A percentile compares a stretch with the other conserved stretches of the same genome.
These are phyloP conservation scores for Tephrocybe sp. DNA, from an alignment of 768 basidiomycete genomes.

Conservation along the genomic window DNA sequence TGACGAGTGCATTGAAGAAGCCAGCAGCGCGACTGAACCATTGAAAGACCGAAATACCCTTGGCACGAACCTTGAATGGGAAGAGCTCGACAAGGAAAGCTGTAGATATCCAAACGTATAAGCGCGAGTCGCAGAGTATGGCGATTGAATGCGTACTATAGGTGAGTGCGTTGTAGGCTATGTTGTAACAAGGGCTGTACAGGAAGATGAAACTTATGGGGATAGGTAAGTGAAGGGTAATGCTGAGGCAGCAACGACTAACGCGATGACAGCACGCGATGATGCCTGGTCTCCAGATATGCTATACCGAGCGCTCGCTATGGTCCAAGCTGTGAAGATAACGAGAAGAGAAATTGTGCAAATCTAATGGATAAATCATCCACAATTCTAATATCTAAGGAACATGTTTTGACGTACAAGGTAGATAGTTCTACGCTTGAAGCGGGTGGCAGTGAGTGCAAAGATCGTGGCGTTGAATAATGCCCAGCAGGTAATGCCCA, in stretches of 20 bases:
- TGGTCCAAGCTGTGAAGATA: conserved; percentile 56
- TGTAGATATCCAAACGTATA: conserved; percentile 39
- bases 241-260: conserved; percentile 11
- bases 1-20: conserved; percentile 68
- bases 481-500: conserved; percentile 56
- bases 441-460: conserved; percentile 48
- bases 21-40: conserved; percentile 53
- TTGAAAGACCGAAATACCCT: conserved; percentile 62
- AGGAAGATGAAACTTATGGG: conserved; percentile 50
- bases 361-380: conserved; percentile 26
- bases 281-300: conserved; percentile 41
- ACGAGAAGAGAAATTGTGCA: conserved; percentile 47
- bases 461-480: conserved; percentile 52
- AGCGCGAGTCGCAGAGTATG: conserved; percentile 24
- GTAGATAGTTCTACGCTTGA: conserved; percentile 48
- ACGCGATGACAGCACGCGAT: conserved; percentile 52
- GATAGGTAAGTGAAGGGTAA: neutral
- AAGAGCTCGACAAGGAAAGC: conserved; percentile 70
- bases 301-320: conserved; percentile 48
- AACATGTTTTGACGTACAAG: conserved; percentile 34
- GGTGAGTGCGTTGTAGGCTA: conserved; percentile 56
- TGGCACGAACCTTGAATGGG: conserved; percentile 62
- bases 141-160: conserved; percentile 32
- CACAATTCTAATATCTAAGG: neutral
- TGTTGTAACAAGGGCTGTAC: conserved; percentile 55